Evolutionary conservation across 192 early-diverging fungal genomes (phyloP).

Genomic region (Mortierella hygrophila): DNA sequence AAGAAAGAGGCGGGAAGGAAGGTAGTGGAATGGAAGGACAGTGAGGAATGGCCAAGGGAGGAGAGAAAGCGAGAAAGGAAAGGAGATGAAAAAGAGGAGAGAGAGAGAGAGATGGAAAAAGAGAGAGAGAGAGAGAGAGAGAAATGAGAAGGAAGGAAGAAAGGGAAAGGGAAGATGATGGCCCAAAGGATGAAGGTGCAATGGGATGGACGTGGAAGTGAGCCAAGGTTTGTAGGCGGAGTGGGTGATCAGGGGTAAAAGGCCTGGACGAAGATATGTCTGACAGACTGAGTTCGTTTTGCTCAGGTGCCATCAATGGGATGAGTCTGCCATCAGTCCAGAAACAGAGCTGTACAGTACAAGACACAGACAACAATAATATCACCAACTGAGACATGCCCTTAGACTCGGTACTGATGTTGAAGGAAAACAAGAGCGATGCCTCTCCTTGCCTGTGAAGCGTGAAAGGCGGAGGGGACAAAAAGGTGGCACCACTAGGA

Average conservation of each 20-base stretch:
- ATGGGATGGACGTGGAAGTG: background rate
- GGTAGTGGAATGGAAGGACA: background rate
- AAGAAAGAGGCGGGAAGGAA: background rate
- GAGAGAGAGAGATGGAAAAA: background rate
- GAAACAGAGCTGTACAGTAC: background rate
- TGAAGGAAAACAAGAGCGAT: background rate
- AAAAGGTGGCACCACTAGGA: background rate
- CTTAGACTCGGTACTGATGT: background rate
- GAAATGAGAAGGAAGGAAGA: background rate
- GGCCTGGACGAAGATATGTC: background rate
- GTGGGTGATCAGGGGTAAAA: background rate
- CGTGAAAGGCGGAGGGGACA: too few species aligned
- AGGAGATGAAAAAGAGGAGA: background rate
- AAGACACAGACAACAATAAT: background rate
- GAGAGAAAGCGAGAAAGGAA: background rate
- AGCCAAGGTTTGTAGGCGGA: too few species aligned
- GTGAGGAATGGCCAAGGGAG: constrained; percentile 2
- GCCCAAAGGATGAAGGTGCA: background rate
- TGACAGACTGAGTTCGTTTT: background rate
- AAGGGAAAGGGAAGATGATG: background rate
- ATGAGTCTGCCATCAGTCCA: background rate
- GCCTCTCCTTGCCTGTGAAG: background rate
- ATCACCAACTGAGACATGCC: constrained; percentile 7
- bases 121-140: background rate
- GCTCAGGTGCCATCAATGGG: background rate